phyloP scores from a whole-genome alignment of 768 basidiomycete species.

The Guyanaporus albipodus region DNA sequence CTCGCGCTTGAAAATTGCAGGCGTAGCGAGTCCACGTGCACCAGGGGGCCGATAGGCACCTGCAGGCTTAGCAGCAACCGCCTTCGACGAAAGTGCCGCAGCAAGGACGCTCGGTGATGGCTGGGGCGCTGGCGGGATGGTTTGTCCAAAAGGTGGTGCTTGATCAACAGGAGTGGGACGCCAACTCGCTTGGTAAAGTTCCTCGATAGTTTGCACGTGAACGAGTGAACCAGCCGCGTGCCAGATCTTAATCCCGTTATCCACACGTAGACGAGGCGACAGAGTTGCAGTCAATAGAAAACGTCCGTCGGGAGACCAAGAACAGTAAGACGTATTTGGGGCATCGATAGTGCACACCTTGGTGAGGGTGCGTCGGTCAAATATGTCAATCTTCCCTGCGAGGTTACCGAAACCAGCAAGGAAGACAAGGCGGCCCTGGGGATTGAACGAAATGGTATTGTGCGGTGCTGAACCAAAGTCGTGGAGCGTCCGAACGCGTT shows the following conservation, averaged over 20 bases:
- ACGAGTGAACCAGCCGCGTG: conserved; percentile 87
- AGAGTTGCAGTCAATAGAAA: conserved; percentile 93
- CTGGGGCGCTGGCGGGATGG: conserved; percentile 64
- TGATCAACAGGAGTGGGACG: conserved; percentile 66
- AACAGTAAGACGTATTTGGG: conserved; percentile 89
- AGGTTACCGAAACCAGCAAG: conserved; percentile 97
- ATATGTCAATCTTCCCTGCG: conserved; percentile 89
- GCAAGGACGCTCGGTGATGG: conserved; percentile 56
- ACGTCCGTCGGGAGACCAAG: conserved; percentile 93
- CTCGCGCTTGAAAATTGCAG: conserved; percentile 85
- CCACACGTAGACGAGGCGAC: conserved; percentile 92
- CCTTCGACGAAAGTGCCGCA: conserved; percentile 48
- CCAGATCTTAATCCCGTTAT: conserved; percentile 97
- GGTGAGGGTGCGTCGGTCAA: conserved; percentile 80
- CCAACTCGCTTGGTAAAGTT: conserved; percentile 89
- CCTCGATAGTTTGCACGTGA: conserved; percentile 77
- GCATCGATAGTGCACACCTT: conserved; percentile 82
- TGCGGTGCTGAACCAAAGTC: conserved; percentile 88
- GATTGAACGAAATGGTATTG: conserved; percentile 94
- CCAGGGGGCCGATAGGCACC: conserved; percentile 95
- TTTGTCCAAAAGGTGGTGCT: conserved; percentile 61
- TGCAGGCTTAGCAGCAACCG: conserved; percentile 58
- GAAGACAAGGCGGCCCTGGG: conserved; percentile 83
- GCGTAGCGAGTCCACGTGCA: conserved; percentile 84
- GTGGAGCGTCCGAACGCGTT: conserved; percentile 80